These are phyloP conservation scores for Dichomitus squalens DNA, from an alignment of 1,284 basidiomycete genomes.

Conservation along the genomic window DNA sequence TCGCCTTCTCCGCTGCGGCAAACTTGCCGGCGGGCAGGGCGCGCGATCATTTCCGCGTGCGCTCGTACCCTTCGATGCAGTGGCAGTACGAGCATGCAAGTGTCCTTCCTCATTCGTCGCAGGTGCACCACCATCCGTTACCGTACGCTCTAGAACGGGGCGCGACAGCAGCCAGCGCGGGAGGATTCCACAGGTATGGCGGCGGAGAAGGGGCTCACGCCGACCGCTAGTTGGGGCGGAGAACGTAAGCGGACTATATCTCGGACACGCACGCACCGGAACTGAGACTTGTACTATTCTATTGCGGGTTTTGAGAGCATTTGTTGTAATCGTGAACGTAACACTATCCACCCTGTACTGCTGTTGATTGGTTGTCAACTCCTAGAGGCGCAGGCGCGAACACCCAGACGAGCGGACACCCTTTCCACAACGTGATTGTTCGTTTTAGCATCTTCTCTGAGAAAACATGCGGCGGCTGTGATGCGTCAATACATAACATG, in stretches of 20 bases:
- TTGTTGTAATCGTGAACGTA: constrained; percentile 9
- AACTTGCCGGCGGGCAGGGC: constrained; percentile 28
- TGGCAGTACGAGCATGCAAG: constrained; percentile 31
- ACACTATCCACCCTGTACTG: constrained; percentile 14
- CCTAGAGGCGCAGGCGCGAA: constrained; percentile 3
- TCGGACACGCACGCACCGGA: constrained; percentile 23
- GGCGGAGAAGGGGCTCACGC: constrained; percentile 22
- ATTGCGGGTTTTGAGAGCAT: constrained; percentile 17
- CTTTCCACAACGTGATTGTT: constrained; percentile 13
- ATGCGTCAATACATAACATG: constrained; percentile 14
- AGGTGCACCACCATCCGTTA: constrained; percentile 17
- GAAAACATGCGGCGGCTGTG: constrained; percentile 17
- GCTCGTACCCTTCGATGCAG: constrained; percentile 30
- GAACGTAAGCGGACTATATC: constrained; percentile 20
- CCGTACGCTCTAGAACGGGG: constrained; percentile 21
- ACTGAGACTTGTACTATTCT: constrained; percentile 13
- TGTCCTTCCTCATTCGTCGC: constrained; percentile 20
- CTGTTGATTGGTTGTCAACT: constrained; percentile 1
- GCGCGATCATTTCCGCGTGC: constrained; percentile 32
- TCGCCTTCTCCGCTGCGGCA: constrained; percentile 25
- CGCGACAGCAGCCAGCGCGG: constrained; percentile 14
- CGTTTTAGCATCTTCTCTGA: constrained; percentile 3
- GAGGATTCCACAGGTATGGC: constrained; percentile 20
- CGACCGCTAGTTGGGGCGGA: constrained; percentile 18
- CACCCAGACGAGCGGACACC: constrained; percentile 5